Base-by-base conservation (phyloP, 2,329 filamentous ascomycete genomes). In the Neoascochyta sp. region DNA sequence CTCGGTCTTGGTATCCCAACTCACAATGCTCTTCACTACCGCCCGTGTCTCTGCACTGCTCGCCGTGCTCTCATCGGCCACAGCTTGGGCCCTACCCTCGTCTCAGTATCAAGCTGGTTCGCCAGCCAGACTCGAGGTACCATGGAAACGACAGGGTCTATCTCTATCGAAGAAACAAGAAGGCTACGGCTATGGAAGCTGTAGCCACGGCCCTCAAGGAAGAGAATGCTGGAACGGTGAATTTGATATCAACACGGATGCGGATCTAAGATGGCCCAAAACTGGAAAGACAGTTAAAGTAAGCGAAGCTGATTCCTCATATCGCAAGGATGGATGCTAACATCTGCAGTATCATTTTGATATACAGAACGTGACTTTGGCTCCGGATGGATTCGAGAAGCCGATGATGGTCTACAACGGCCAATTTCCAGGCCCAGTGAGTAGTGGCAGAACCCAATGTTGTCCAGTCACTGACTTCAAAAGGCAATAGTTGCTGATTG, bases 391-490 rank as follows among this genome's bases (percentile, higher is more conserved):
- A 4, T 57, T 66, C 11, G 45, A 57, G 13, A 53, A 64, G 12
- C 49, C 50, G 1, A 63, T 69, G 32, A 41, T 63, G 11, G 44
- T 66, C 1, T 50, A 73, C 38, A 73, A 73, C 36, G 67, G 67
- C 4, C 64, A 67, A 32, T 63, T 66, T 39, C 69, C 67, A 14
- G 69, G 69, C 7, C 69, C 70, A 5, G 65, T 67, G 24, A 64
- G 65, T 65, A 17, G 17, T 14, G n/a, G 11, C 7, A 13, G 13
- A 9, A n/a, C n/a, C 6, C 18, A 9, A n/a, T 2, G 6, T 21
- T 23, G 2, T 9, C 5, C 16, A 20, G 7, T 7, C 31, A 10
- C 41, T 57, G 24, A 57, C 26, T 48, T 23, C 47, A 50, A 5
- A 49, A 70, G 27, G 65, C 64, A 2, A 65, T 70, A 24, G 58